These are phyloP conservation scores for Begonia loranthoides DNA, from an alignment of 306 rosid genomes.

Conservation along the genomic window DNA sequence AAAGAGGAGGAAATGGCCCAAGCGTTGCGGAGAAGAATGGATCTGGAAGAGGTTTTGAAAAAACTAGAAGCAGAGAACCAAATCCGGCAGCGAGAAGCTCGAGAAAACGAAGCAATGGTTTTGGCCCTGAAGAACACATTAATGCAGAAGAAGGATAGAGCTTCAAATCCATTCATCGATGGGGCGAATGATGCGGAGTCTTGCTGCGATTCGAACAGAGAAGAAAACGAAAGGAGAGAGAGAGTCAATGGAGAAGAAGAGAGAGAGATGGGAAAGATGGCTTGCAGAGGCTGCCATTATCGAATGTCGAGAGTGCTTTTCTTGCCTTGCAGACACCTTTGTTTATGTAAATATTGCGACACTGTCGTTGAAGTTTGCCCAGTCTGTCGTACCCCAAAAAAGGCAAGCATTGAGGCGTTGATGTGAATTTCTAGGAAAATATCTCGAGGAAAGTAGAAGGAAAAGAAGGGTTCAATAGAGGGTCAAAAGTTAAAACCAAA, in stretches of 20 bases:
- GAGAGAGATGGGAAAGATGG: not conserved
- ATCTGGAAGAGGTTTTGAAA: conserved; percentile 30
- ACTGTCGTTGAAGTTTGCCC: conserved; percentile 49
- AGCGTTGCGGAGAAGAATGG: conserved; percentile 23
- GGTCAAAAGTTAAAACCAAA: too few species aligned
- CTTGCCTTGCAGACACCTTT: conserved; percentile 76
- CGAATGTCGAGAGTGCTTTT: conserved; percentile 31
- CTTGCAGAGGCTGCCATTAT: conserved; percentile 41
- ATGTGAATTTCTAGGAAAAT: conserved; percentile 35
- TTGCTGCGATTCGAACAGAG: conserved; percentile 16
- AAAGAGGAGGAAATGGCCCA: conserved; percentile 49
- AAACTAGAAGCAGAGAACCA: conserved; percentile 41
- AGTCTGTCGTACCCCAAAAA: conserved; percentile 44
- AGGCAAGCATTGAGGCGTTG: conserved; percentile 42
- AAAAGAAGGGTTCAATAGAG: too few species aligned
- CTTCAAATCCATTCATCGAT: conserved; percentile 8
- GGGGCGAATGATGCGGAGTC: conserved; percentile 43
- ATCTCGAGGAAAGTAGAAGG: conserved; percentile 16
- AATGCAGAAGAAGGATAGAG: conserved; percentile 31
- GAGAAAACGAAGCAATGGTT: conserved; percentile 41
- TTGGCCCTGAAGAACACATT: conserved; percentile 27
- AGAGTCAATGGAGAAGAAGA: conserved; percentile 12
- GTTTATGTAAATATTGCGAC: conserved; percentile 59
- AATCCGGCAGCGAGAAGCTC: conserved; percentile 32
- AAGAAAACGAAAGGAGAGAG: conserved; percentile 11